Base-by-base conservation (phyloP, 805 yeast species). In the Wilhelminamyces savonicus region DNA sequence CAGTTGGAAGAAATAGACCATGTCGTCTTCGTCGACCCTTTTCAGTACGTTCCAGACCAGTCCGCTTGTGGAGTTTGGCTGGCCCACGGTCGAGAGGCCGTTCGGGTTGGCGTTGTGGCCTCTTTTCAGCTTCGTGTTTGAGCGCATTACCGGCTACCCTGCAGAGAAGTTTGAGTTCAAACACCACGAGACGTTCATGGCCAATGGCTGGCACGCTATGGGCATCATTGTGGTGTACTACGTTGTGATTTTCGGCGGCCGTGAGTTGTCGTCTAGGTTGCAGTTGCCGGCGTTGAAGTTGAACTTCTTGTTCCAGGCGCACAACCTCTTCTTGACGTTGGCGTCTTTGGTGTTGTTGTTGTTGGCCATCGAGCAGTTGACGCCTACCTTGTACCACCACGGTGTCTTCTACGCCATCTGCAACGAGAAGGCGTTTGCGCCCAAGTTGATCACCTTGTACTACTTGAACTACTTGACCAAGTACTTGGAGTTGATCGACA, bases 381-480 rank as follows among this genome's bases (percentile, higher is more conserved):
- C 84, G 28, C 97, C 97, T 23, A 78, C 84, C 48, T 58, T 87
- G 39, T 66, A 62, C 44, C 54, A 69, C 38, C 74, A 88, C 50
- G 97, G 97, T 10, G 31, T 90, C 12, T 80, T 82, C 57, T 86
- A 74, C 52, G 83, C 94, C 29, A 79, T 90, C 50, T 92, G 97
- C 62, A 61, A 76, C 59, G 56, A 65, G 39, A 70, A 72, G 28
- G 80, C 95, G 8, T 90, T 88, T 82, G 80, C 95, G 24, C 83
- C 81, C 41, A 78, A 78, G 48, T 71, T 90, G 56, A 90, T 85
- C 39, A 71, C 84, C 17, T 61, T 90, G 41, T 90, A 92, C 65
- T 90, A 88, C 66, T 66, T 90, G 62, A 90, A 88, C 67, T 90
- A 88, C 63, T 67, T 90, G 59, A 81, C 92, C 54, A 90, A 90